Evolutionary conservation across 495 filamentous ascomycete genomes (phyloP), one percentile per base, ranked within the genome.

Genomic region (Amniculicola lignicola): DNA sequence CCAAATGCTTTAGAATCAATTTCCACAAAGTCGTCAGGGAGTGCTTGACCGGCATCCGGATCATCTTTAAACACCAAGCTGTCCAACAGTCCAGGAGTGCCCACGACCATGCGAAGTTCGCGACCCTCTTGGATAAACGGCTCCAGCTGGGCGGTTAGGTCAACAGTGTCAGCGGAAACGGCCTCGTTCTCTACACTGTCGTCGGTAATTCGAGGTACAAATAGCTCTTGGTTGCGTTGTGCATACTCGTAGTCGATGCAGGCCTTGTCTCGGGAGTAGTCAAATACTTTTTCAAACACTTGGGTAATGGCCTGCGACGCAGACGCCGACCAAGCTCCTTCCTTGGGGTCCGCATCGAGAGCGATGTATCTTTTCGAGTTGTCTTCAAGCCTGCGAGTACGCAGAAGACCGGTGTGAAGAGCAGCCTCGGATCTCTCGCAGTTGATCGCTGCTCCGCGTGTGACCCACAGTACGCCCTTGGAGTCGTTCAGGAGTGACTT

Each of bases 391-490:
- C 50, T 21, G 5, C 42, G 38, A 9, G 25, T 33, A 38, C 50
- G 50, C 27, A 44, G 11, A 23, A 53, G 36, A 18, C 50, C 50
- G 4, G 15, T 16, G 9, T 12, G 14, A 4, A 53, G 25, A 19
- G 18, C n/a, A 1, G 28, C 28, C 4, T 15, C 3, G 4, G 50
- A 38, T n/a, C 36, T 39, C 6, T 23, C 10, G n/a, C 7, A 10
- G 3, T 44, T 38, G 3, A 21, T 16, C 2, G 50, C 38, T 3
- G 22, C 50, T 2, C 50, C 50, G n/a, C 38, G 37, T 11, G 50
- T 43, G 37, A 53, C 37, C 50, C 50, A 53, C 4, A 53, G 25
- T 15, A 53, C 3, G 33, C 50, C 38, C 25, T 29, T 35, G 15
- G 22, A 29, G 10, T 33, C 31, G 16, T 22, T 42, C 12, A 11